Evolutionary conservation across 768 basidiomycete species (phyloP).

Genomic region (Sporobolomyces roseus): DNA sequence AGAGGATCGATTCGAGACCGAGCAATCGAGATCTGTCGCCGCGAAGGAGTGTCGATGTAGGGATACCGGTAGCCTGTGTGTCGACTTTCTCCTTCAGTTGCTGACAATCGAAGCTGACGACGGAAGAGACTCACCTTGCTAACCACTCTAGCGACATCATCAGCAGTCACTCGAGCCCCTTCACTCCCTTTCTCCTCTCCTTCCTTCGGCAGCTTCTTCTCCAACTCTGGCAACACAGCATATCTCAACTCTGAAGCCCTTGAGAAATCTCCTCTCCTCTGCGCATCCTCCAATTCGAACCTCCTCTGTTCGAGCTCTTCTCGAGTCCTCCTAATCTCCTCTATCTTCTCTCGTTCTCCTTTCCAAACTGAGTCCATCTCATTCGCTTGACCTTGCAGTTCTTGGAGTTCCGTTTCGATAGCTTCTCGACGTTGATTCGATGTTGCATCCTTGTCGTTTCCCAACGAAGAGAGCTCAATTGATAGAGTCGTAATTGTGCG

Average conservation of each 20-base stretch:
- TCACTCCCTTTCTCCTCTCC: slow-evolving; percentile 12
- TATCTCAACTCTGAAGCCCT: slow-evolving; percentile 81
- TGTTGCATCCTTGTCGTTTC: slow-evolving; percentile 57
- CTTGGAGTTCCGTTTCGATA: slow-evolving; percentile 15
- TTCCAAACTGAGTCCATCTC: slow-evolving; percentile 81
- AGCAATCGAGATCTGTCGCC: slow-evolving; percentile 65
- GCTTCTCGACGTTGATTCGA: slow-evolving; percentile 8
- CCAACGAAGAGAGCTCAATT: slow-evolving; percentile 87
- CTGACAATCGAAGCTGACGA: too few species aligned
- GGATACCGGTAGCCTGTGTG: slow-evolving; percentile 78
- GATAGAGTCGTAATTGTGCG: slow-evolving; percentile 67
- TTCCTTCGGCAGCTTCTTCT: slow-evolving; percentile 49
- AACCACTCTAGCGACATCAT: slow-evolving; percentile 31
- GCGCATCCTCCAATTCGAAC: slow-evolving; percentile 85
- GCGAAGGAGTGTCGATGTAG: slow-evolving; percentile 20
- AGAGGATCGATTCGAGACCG: slow-evolving; percentile 79
- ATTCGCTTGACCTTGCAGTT: slow-evolving; percentile 7
- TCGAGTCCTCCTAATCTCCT: slow-evolving; percentile 71
- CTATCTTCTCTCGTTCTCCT: slow-evolving; percentile 51
- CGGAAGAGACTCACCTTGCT: slow-evolving; percentile 32
- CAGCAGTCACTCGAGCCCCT: slow-evolving; percentile 45
- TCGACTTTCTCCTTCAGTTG: slow-evolving; percentile 12
- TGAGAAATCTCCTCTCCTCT: slow-evolving; percentile 59
- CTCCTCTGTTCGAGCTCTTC: slow-evolving; percentile 80
- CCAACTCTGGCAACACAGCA: slow-evolving; percentile 82